Evolutionary conservation across 2,329 filamentous ascomycete species (phyloP).

Genomic region (Nannizzia gypsea): DNA sequence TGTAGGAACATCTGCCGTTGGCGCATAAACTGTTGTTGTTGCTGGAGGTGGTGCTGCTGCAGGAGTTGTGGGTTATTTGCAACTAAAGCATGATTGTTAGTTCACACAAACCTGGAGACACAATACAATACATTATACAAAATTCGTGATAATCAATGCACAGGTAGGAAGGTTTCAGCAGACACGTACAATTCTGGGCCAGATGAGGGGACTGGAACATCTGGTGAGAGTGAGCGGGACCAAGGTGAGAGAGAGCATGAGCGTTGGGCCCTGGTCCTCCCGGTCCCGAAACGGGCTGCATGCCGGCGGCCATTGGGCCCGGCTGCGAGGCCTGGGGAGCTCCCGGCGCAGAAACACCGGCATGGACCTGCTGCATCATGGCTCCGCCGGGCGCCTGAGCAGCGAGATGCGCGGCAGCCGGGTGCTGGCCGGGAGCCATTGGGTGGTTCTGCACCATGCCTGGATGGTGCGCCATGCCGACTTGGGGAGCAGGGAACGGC

Average conservation of each 20-base stretch:
- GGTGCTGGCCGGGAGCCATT: conserved; percentile 46
- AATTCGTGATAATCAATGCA: too few species aligned
- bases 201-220: conserved; percentile 41
- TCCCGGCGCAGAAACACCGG: conserved; percentile 47
- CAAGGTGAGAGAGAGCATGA: conserved; percentile 50
- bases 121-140: too few species aligned
- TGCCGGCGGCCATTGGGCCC: conserved; percentile 52
- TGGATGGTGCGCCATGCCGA: conserved; percentile 45
- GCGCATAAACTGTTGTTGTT: conserved; percentile 20
- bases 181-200: conserved; percentile 28
- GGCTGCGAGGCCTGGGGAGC: conserved; percentile 50
- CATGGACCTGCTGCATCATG: conserved; percentile 48
- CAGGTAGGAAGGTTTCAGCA: background rate
- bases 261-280: conserved; percentile 43
- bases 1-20: conserved; percentile 24
- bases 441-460: conserved; percentile 50
- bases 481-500: conserved; percentile 48
- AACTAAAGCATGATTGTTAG: conserved; percentile 18
- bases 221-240: conserved; percentile 41
- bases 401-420: conserved; percentile 44
- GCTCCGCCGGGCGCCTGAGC: conserved; percentile 35
- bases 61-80: conserved; percentile 36
- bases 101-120: background rate
- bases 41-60: conserved; percentile 26
- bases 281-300: conserved; percentile 48